Evolutionary conservation across 768 basidiomycete genomes (phyloP).

Genomic region (Tylopilus sp.): DNA sequence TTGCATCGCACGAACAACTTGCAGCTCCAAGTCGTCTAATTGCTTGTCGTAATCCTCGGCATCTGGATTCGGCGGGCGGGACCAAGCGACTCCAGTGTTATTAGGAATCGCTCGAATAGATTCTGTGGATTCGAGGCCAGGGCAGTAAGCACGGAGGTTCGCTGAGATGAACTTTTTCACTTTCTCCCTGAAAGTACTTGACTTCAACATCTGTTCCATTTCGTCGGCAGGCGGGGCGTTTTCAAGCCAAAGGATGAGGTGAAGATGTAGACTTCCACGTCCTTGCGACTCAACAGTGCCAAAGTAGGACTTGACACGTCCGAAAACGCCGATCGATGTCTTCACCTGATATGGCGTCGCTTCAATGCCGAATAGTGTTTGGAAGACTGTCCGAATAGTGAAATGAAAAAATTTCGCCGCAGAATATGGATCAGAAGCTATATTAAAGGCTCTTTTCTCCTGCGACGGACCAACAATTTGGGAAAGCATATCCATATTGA

Average conservation of each 20-base stretch:
- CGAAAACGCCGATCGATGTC: neutral
- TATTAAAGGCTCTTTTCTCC: neutral
- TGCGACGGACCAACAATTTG: neutral
- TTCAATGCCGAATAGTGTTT: neutral
- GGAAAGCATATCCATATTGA: neutral
- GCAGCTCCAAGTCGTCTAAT: neutral
- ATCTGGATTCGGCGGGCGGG: neutral
- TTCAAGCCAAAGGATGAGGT: neutral
- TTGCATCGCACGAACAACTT: neutral
- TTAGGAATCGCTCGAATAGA: neutral
- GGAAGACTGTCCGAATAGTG: neutral
- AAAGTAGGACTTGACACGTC: neutral
- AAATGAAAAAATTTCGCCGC: constrained; percentile 1
- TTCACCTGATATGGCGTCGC: too few relatives aligned
- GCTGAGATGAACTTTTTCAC: neutral
- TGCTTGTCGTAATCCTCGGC: too few relatives aligned
- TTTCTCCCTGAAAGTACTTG: neutral
- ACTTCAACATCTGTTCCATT: neutral
- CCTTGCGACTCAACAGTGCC: neutral
- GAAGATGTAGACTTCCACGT: neutral
- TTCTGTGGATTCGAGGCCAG: neutral
- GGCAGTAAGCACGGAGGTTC: neutral
- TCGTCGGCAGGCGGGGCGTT: neutral
- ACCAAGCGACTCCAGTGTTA: neutral
- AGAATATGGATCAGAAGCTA: neutral